Evolutionary conservation across 345 rosid species (phyloP).

Genomic region (Punica granatum): DNA sequence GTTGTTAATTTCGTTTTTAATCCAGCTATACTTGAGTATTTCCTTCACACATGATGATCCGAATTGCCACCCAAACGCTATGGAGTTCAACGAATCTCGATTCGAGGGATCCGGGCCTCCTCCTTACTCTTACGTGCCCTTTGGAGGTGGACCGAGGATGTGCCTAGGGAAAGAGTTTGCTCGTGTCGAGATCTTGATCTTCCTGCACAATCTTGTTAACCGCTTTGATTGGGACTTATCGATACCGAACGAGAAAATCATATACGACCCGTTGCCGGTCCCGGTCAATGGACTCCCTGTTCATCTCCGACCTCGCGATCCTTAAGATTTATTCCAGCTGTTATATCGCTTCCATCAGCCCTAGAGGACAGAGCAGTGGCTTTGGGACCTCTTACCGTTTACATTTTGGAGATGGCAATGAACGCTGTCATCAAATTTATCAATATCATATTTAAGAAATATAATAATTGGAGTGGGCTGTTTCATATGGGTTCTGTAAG

Average conservation of each 20-base stretch:
- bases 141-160: too few species aligned
- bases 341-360: too few species aligned
- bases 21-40: conserved; percentile 8
- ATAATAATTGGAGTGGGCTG: too few species aligned
- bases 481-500: too few species aligned
- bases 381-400: too few species aligned
- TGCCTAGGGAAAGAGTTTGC: too few species aligned
- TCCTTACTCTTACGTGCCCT: conserved; percentile 14
- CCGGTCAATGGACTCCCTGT: conserved; percentile 12
- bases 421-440: too few species aligned
- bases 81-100: conserved; percentile 9
- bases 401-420: too few species aligned
- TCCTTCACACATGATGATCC: conserved; percentile 4
- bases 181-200: conserved; percentile 8
- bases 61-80: background rate
- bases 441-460: too few species aligned
- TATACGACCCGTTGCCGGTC: conserved; percentile 4
- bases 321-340: too few species aligned
- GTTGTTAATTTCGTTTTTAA: too few species aligned
- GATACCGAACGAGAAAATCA: conserved; percentile 12
- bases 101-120: conserved; percentile 5
- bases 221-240: conserved; percentile 2
- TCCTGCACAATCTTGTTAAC: conserved; percentile 13
- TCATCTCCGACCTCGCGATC: conserved; percentile 4
- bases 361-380: too few species aligned